These are phyloP conservation scores for Russula sp. DNA, from an alignment of 768 basidiomycete genomes.

Conservation along the genomic window DNA sequence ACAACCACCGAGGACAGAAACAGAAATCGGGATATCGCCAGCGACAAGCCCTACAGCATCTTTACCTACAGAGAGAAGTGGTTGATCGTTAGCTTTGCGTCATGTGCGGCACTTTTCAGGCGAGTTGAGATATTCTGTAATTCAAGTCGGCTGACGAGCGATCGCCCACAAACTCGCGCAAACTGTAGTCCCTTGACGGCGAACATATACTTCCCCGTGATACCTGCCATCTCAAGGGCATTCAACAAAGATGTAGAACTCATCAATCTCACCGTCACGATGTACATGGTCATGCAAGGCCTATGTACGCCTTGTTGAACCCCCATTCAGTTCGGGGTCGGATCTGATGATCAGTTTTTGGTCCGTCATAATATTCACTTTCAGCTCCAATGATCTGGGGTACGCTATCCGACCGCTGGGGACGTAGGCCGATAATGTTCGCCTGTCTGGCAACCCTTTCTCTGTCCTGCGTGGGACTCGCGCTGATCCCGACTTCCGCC, in stretches of 20 bases:
- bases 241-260: conserved; percentile 62
- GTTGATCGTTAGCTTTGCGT: conserved; percentile 52
- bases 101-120: conserved; percentile 61
- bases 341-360: too few relatives aligned
- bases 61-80: conserved; percentile 56
- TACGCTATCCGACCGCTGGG: conserved; percentile 56
- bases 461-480: conserved; percentile 57
- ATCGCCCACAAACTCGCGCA: not conserved
- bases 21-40: conserved; percentile 21
- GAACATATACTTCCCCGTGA: conserved; percentile 74
- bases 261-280: conserved; percentile 75
- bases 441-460: conserved; percentile 56
- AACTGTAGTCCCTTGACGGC: conserved; percentile 54
- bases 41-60: conserved; percentile 35
- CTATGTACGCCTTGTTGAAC: conserved; percentile 37
- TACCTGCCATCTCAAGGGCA: conserved; percentile 56
- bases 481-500: conserved; percentile 46
- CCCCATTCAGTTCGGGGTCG: too few relatives aligned
- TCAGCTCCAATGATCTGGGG: conserved; percentile 56
- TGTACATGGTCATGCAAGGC: conserved; percentile 67
- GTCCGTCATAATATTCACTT: not conserved
- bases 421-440: conserved; percentile 57
- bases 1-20: too few relatives aligned
- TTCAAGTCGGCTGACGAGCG: not conserved
- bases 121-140: conserved; percentile 15